Evolutionary conservation across 1,284 basidiomycete species (phyloP).

Genomic region (Inonotus obliquus): DNA sequence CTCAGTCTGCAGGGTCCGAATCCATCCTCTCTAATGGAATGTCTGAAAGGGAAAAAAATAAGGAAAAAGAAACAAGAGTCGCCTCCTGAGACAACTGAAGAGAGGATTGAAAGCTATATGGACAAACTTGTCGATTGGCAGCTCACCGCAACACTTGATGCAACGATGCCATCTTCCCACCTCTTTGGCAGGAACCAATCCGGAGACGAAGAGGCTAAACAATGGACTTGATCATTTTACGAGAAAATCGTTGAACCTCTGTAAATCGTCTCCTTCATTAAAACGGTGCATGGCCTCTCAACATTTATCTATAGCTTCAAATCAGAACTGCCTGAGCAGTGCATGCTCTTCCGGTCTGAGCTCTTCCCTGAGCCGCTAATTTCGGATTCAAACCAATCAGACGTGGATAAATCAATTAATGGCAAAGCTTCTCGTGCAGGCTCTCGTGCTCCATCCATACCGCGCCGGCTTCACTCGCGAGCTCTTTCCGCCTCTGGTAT

Average conservation of each 20-base stretch:
- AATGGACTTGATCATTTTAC: slow-evolving; percentile 71
- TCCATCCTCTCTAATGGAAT: slow-evolving; percentile 18
- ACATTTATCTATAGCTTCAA: slow-evolving; percentile 45
- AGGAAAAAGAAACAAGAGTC: slow-evolving; percentile 30
- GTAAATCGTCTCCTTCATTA: slow-evolving; percentile 36
- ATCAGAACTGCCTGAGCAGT: slow-evolving; percentile 45
- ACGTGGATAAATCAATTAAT: slow-evolving; percentile 19
- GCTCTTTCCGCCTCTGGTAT: background rate
- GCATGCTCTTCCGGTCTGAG: slow-evolving; percentile 56
- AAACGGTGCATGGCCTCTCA: background rate
- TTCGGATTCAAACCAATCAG: slow-evolving; percentile 39
- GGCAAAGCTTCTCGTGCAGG: slow-evolving; percentile 5
- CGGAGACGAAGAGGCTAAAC: slow-evolving; percentile 38
- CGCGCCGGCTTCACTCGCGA: background rate
- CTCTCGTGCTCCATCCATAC: slow-evolving; percentile 9
- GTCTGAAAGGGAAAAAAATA: slow-evolving; percentile 1
- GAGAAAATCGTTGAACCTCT: slow-evolving; percentile 57
- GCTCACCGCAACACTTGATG: slow-evolving; percentile 42
- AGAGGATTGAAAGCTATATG: slow-evolving; percentile 65
- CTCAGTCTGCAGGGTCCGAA: slow-evolving; percentile 54
- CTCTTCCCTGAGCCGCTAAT: slow-evolving; percentile 60
- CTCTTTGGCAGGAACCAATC: slow-evolving; percentile 7
- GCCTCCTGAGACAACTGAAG: slow-evolving; percentile 31
- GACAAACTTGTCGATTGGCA: slow-evolving; percentile 76
- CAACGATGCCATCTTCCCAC: slow-evolving; percentile 19